Evolutionary conservation across 352 stramenopile species (phyloP).

Genomic region (Phytophthora pinifolia): DNA sequence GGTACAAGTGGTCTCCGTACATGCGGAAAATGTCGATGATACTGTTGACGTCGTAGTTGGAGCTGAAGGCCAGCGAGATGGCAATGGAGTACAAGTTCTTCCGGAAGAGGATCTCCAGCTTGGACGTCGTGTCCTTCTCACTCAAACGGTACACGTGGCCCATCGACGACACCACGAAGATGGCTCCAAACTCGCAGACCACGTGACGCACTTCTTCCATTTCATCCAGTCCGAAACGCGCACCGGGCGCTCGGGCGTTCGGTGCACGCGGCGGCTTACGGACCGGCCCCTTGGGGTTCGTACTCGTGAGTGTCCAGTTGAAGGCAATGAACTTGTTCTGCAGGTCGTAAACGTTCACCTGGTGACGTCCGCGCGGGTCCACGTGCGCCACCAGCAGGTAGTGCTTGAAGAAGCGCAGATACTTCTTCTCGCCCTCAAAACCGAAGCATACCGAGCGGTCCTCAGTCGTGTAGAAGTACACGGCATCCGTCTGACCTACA

Average conservation of each 20-base stretch:
- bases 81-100: conserved; percentile 98
- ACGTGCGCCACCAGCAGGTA: conserved; percentile 85
- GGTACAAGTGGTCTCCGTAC: conserved; percentile 98
- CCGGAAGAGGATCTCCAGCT: conserved; percentile 96
- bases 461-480: conserved; percentile 91
- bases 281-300: conserved; percentile 33
- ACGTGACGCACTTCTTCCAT: conserved; percentile 89
- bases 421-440: conserved; percentile 89
- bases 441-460: conserved; percentile 87
- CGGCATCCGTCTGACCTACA: conserved; percentile 79
- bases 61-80: conserved; percentile 96
- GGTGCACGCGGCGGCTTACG: conserved; percentile 34
- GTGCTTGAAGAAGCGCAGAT: conserved; percentile 88
- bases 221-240: conserved; percentile 79
- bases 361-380: conserved; percentile 76
- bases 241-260: conserved; percentile 45
- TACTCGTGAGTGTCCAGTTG: conserved; percentile 86
- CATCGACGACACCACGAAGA: conserved; percentile 87
- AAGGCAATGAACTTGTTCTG: conserved; percentile 94
- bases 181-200: conserved; percentile 83
- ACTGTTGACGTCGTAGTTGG: conserved; percentile 93
- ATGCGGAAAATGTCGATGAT: conserved; percentile 96
- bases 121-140: conserved; percentile 95
- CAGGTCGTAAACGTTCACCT: conserved; percentile 91
- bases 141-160: conserved; percentile 91